phyloP scores from a whole-genome alignment of 2,329 filamentous ascomycete species.

The Botrytis paeoniae region DNA sequence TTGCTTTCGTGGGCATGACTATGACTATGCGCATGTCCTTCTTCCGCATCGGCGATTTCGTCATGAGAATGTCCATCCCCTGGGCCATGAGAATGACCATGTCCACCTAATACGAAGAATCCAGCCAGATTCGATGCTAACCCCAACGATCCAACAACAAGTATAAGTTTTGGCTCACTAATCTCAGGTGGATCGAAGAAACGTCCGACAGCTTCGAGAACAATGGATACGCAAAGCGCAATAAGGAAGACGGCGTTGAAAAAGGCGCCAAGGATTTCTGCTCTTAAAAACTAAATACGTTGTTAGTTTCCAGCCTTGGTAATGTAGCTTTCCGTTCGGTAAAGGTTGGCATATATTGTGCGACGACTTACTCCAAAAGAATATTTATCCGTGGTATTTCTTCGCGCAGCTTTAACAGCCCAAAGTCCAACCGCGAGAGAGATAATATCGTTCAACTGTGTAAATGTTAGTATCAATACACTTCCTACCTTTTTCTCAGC shows the following conservation, averaged over 20 bases:
- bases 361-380: conserved; percentile 76
- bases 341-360: background rate
- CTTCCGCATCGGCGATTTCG: conserved; percentile 35
- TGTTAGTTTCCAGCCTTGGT: background rate
- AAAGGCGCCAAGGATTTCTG: conserved; percentile 92
- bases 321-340: conserved; percentile 30
- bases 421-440: conserved; percentile 89
- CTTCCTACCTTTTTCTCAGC: conserved; percentile 19
- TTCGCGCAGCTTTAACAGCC: conserved; percentile 87
- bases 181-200: conserved; percentile 90
- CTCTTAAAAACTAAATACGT: conserved; percentile 76
- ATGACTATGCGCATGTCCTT: conserved; percentile 41
- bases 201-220: conserved; percentile 89
- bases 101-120: conserved; percentile 87
- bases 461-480: conserved; percentile 24
- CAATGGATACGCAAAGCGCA: conserved; percentile 91
- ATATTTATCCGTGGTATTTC: conserved; percentile 83
- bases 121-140: conserved; percentile 86
- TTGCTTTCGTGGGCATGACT: conserved; percentile 43
- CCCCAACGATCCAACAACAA: conserved; percentile 84
- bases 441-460: conserved; percentile 93
- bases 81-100: conserved; percentile 78
- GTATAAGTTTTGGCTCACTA: conserved; percentile 77
- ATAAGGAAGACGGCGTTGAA: conserved; percentile 98
- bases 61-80: conserved; percentile 46